Evolutionary conservation across 148 eudicot genomes (phyloP), one percentile per base, ranked within the genome.

Genomic region (Beta vulgaris): DNA sequence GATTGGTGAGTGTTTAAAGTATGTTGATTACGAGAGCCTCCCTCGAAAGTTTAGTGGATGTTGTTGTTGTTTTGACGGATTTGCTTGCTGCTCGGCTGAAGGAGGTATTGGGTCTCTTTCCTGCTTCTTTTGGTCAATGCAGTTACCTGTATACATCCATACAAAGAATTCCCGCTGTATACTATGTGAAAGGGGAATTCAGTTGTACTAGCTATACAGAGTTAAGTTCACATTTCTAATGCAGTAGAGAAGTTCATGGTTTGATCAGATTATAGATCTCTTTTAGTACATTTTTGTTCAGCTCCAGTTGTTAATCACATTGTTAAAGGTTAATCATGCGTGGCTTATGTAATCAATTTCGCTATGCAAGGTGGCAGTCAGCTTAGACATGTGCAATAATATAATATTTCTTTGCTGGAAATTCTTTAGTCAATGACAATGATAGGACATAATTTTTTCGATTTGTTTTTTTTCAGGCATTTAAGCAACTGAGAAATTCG

Each of bases 121-220:
- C n/a, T 53, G 64, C 65, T 53, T 72, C 73, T 57, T 25, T 48
- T n/a, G 73, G 60, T 71, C 77, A 64, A 57, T 57, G 62, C 73
- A 76, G 76, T 61, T 76, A n/a, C n/a, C n/a, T n/a, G 76, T 76
- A 43, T 75, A 66, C 76, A 80, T 66, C 68, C 73, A 76, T 54
- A 73, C 76, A 80, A 44, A 73, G 73, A 71, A 80, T 57, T 76
- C 68, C 83, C 68, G 36, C 35, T 80, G 76, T 80, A 76, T 49
- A 58, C 60, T 65, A 37, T 28, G 72, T 49, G 58, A 71, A 62
- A 77, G 39, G 77, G 81, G 74, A 57, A 64, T 64, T 69, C 71
- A 32, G 29, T 29, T 75, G 82, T 83, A 73, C 49, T 74, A 80
- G 69, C 71, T 61, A 72, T 73, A 63, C 72, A 60, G 61, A 48